Percentiles rank a stretch among this genome's conserved stretches.
These are phyloP conservation scores for Psidium friedrichsthalianum DNA, from an alignment of 345 rosid genomes.

Conservation along the genomic window DNA sequence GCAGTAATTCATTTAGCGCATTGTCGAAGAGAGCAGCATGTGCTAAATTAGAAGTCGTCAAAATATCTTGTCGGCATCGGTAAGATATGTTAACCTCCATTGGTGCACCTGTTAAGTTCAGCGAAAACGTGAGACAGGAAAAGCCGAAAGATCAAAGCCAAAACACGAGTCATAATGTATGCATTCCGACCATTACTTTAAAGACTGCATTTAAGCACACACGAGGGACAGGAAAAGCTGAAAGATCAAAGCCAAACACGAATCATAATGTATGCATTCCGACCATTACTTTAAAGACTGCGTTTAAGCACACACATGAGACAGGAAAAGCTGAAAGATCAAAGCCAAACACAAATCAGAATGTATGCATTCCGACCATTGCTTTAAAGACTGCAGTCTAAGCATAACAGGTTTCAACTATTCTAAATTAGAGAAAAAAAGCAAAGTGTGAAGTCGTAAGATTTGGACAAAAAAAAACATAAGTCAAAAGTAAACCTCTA, in stretches of 20 bases:
- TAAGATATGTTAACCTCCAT: constrained; percentile 91
- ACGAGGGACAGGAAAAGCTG: too few relatives aligned
- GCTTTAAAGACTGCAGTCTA: background rate
- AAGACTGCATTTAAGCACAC: background rate
- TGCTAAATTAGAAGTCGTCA: constrained; percentile 50
- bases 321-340: background rate
- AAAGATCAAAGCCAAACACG: too few relatives aligned
- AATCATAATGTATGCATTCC: too few relatives aligned
- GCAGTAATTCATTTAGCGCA: constrained; percentile 62
- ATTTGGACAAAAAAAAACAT: too few relatives aligned
- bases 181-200: background rate
- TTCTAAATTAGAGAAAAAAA: too few relatives aligned
- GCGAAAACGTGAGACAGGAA: background rate
- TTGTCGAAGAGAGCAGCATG: constrained; percentile 53
- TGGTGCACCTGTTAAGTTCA: constrained; percentile 39
- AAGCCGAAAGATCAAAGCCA: background rate
- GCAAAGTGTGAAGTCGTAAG: too few relatives aligned
- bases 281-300: too few relatives aligned
- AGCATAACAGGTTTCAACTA: background rate
- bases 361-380: background rate
- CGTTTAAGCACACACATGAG: background rate
- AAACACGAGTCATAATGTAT: background rate
- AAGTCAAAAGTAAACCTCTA: background rate
- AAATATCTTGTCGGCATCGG: constrained; percentile 58
- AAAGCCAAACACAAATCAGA: background rate